A percentile compares a stretch with the other conserved stretches of the same genome.
phyloP scores from a whole-genome alignment of 2,329 filamentous ascomycete species.

The Pezicula rhizophila region DNA sequence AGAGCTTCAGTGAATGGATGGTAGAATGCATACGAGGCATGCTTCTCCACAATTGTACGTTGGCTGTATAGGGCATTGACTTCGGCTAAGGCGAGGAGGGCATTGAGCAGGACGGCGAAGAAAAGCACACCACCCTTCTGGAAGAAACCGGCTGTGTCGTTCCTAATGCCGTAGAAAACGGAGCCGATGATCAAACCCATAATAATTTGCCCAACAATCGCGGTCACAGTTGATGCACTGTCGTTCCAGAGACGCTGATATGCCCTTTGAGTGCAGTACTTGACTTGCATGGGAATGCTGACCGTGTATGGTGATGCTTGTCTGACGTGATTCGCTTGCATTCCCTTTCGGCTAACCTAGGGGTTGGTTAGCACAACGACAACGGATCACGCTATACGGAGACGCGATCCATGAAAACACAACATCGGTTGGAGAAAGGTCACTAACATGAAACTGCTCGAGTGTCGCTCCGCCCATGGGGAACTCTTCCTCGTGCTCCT shows the following conservation, averaged over 20 bases:
- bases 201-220: conserved; percentile 29
- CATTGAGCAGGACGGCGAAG: conserved; percentile 63
- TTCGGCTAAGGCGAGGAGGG: conserved; percentile 56
- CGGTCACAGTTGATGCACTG: conserved; percentile 57
- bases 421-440: no score
- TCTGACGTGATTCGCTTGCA: no score
- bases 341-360: no score
- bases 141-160: conserved; percentile 52
- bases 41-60: conserved; percentile 88
- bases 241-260: conserved; percentile 74
- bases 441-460: no score
- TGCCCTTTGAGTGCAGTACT: conserved; percentile 75
- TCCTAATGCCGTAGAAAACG: conserved; percentile 56
- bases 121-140: conserved; percentile 59
- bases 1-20: conserved; percentile 85
- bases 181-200: conserved; percentile 59
- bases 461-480: conserved; percentile 28
- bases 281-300: conserved; percentile 66
- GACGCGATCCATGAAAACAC: no score
- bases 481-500: conserved; percentile 42
- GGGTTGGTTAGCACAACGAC: conserved; percentile 36
- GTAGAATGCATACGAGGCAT: conserved; percentile 80
- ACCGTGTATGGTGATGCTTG: no score
- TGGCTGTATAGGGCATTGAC: conserved; percentile 75
- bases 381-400: no score